Conservation (phyloP, 257 asterid species). For the Gardenia jasminoides region DNA sequence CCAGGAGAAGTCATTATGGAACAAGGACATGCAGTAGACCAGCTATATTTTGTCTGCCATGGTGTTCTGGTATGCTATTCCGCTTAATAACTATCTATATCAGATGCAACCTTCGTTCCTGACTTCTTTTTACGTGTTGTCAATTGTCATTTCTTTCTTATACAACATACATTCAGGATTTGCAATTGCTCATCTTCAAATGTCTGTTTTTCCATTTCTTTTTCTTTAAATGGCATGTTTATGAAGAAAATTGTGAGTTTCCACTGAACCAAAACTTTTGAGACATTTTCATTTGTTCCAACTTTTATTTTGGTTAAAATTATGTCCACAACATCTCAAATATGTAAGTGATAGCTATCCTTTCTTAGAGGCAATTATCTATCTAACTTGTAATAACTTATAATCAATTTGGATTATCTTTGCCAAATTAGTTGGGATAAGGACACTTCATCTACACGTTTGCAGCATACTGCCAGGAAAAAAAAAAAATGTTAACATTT, state of each 20-base stretch:
- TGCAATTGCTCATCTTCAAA: not conserved
- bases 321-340: not conserved
- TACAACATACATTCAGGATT: not conserved
- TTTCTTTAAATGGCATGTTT: no score
- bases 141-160: not conserved
- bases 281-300: not conserved
- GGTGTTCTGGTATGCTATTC: conserved; percentile 62
- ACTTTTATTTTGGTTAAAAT: not conserved
- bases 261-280: not conserved
- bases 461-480: not conserved
- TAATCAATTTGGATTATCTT: not conserved
- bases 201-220: not conserved
- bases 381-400: no score
- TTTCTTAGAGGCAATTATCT: not conserved
- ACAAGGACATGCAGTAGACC: conserved; percentile 87
- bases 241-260: not conserved
- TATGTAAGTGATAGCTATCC: not conserved
- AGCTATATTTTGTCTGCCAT: conserved; percentile 78
- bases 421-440: not conserved
- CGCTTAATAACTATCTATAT: not conserved
- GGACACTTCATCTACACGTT: not conserved
- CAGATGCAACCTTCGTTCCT: not conserved
- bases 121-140: not conserved
- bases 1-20: conserved; percentile 93
- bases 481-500: no score